Evolutionary conservation across 352 stramenopile species (phyloP).

Genomic region (Phytopythium cucurbitacearum): DNA sequence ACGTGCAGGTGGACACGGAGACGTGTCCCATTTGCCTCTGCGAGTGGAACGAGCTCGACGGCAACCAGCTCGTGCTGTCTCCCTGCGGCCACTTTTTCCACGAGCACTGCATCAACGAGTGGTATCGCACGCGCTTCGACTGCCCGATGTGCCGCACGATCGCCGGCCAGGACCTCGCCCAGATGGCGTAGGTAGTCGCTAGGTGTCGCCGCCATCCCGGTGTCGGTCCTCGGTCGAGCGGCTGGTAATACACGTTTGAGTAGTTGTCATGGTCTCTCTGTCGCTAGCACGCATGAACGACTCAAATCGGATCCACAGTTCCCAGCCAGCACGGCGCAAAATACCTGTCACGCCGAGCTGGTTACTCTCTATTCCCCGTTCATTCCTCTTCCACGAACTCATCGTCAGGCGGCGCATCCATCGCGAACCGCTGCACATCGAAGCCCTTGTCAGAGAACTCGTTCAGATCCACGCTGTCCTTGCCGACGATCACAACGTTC

Average conservation of each 20-base stretch:
- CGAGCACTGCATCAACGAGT: conserved; percentile 87
- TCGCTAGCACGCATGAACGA: no score
- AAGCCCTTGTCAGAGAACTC: conserved; percentile 47
- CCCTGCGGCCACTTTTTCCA: conserved; percentile 86
- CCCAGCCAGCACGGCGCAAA: no score
- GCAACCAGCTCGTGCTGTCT: conserved; percentile 76
- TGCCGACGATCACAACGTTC: conserved; percentile 58
- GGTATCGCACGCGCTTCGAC: conserved; percentile 85
- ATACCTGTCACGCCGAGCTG: no score
- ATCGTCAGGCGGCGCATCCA: neutral
- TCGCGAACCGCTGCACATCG: conserved; percentile 28
- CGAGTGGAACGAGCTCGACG: conserved; percentile 80
- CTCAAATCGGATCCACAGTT: no score
- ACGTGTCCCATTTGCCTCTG: conserved; percentile 81
- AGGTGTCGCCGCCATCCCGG: no score
- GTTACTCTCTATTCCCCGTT: no score
- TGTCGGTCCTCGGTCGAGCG: no score
- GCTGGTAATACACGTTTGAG: no score
- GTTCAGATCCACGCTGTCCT: conserved; percentile 34
- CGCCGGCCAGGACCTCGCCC: conserved; percentile 25
- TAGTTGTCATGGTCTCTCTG: no score
- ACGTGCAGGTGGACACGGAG: conserved; percentile 78
- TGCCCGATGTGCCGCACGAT: conserved; percentile 87
- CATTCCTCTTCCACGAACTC: neutral
- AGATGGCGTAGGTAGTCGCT: no score